Conservation (phyloP, 352 stramenopile species). For the Pythium grandisporangium region DNA sequence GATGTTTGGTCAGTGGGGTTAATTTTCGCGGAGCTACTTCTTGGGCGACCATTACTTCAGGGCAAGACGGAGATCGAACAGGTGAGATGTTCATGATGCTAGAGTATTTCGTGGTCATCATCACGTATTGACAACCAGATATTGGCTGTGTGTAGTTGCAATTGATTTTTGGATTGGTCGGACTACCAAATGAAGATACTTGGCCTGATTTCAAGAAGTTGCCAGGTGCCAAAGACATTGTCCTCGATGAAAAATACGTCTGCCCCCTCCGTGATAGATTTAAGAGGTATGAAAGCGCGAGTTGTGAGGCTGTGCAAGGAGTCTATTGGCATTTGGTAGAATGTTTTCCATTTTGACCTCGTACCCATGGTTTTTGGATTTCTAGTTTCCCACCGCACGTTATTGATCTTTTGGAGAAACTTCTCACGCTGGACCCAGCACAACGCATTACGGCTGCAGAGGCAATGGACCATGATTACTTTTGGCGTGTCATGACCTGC, state of each 20-base stretch:
- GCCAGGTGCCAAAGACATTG: conserved; percentile 49
- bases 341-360: not conserved
- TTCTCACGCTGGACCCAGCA: conserved; percentile 93
- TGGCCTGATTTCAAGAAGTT: conserved; percentile 78
- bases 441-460: conserved; percentile 91
- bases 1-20: conserved; percentile 94
- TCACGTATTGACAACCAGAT: too few relatives aligned
- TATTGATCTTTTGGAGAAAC: conserved; percentile 89
- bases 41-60: conserved; percentile 74
- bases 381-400: conserved; percentile 64
- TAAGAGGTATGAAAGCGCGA: conserved; percentile 43
- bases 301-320: too few relatives aligned
- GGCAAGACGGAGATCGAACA: conserved; percentile 80
- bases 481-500: conserved; percentile 85
- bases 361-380: too few relatives aligned
- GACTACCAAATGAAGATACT: conserved; percentile 68
- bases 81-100: conserved; percentile 15
- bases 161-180: conserved; percentile 70
- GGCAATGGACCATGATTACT: conserved; percentile 96
- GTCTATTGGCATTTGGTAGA: too few relatives aligned
- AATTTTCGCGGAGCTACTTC: conserved; percentile 76
- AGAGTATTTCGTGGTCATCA: too few relatives aligned
- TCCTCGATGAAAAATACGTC: conserved; percentile 73
- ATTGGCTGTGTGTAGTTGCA: conserved; percentile 49
- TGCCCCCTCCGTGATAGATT: conserved; percentile 63